phyloP scores from a whole-genome alignment of 768 basidiomycete genomes.

The Podaxis sp. region DNA sequence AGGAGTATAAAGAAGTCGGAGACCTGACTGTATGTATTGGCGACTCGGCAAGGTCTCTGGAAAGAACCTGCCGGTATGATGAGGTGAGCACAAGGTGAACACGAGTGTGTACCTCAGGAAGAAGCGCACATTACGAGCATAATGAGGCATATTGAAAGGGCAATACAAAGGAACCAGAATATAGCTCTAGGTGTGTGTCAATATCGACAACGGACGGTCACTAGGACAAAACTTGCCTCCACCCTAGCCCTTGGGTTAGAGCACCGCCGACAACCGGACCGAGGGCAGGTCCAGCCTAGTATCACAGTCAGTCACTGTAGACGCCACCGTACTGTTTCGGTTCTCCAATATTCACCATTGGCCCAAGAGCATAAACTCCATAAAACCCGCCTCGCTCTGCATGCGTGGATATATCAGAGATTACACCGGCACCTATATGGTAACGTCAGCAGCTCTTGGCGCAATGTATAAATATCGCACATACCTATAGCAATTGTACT shows the following conservation, averaged over 20 bases:
- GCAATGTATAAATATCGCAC: slow-evolving; percentile 13
- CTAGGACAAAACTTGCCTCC: slow-evolving; percentile 44
- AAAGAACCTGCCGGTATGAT: slow-evolving; percentile 36
- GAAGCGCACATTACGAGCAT: slow-evolving; percentile 44
- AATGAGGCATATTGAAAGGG: slow-evolving; percentile 43
- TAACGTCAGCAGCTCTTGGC: neutral
- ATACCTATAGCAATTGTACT: slow-evolving; percentile 72
- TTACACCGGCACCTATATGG: slow-evolving; percentile 63
- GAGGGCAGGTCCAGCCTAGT: slow-evolving; percentile 54
- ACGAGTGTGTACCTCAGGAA: slow-evolving; percentile 7
- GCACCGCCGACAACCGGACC: slow-evolving; percentile 63
- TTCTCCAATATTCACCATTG: slow-evolving; percentile 41
- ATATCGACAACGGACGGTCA: neutral
- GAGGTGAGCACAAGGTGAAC: slow-evolving; percentile 17
- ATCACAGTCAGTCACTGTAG: neutral
- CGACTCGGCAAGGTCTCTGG: slow-evolving; percentile 44
- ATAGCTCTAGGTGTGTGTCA: slow-evolving; percentile 41
- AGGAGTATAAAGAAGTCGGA: slow-evolving; percentile 8
- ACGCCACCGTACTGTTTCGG: neutral
- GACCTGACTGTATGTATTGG: neutral
- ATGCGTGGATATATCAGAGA: slow-evolving; percentile 73
- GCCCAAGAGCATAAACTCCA: slow-evolving; percentile 64
- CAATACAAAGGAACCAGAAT: slow-evolving; percentile 62
- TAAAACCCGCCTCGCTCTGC: slow-evolving; percentile 75
- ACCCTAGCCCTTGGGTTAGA: slow-evolving; percentile 58